These are phyloP conservation scores for Magnaporthiopsis poae DNA, from an alignment of 2,329 filamentous ascomycete species.

Conservation along the genomic window DNA sequence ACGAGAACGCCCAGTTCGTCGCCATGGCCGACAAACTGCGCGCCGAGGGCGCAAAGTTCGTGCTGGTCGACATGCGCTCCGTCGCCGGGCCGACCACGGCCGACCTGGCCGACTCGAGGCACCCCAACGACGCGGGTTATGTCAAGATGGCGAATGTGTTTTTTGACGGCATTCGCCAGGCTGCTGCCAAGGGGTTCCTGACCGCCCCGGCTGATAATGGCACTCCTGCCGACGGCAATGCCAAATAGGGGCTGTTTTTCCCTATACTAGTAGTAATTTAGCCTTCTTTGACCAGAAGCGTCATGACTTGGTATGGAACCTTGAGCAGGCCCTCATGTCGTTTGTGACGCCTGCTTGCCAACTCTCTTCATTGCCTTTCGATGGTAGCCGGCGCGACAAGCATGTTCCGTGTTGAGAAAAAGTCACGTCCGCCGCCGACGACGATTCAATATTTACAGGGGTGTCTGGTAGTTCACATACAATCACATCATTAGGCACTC, in stretches of 20 bases:
- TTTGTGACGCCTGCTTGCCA: too few relatives aligned
- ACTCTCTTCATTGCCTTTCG: too few relatives aligned
- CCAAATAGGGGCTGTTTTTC: not conserved
- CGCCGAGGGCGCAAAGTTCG: slow-evolving; percentile 12
- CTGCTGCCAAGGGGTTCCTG: slow-evolving; percentile 11
- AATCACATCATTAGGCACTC: too few relatives aligned
- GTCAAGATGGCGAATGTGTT: slow-evolving; percentile 13
- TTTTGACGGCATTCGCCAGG: slow-evolving; percentile 11
- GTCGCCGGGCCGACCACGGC: slow-evolving; percentile 11
- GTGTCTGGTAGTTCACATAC: too few relatives aligned
- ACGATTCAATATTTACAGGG: too few relatives aligned
- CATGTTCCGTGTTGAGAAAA: too few relatives aligned
- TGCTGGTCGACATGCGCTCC: slow-evolving; percentile 15
- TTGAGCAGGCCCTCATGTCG: too few relatives aligned
- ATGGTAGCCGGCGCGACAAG: too few relatives aligned
- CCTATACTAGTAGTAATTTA: not conserved
- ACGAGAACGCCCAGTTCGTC: slow-evolving; percentile 14
- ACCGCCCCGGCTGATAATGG: slow-evolving; percentile 7
- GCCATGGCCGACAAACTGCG: slow-evolving; percentile 8
- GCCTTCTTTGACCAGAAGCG: not conserved
- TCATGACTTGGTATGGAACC: not conserved
- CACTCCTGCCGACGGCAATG: not conserved
- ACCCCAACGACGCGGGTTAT: slow-evolving; percentile 12
- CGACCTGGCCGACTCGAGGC: slow-evolving; percentile 12
- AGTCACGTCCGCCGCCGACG: too few relatives aligned